A percentile compares a stretch with the other conserved stretches of the same genome.
phyloP scores from a whole-genome alignment of 345 rosid genomes.

The Salix exigua region DNA sequence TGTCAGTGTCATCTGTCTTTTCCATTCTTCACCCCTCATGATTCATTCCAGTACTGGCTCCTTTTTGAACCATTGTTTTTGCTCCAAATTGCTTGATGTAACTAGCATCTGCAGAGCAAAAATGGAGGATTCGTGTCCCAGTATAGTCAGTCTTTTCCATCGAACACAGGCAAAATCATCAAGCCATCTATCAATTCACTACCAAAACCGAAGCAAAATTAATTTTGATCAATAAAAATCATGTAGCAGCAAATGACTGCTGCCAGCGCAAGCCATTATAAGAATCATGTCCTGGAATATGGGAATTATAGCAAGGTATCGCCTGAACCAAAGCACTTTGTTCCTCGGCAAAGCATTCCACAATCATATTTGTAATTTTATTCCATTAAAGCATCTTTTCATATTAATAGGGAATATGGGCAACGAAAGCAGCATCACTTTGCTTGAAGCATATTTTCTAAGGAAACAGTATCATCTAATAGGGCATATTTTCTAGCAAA shows the following conservation, averaged over 20 bases:
- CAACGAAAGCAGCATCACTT: not conserved
- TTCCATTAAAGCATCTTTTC: not conserved
- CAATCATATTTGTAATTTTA: not conserved
- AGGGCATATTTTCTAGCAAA: not conserved
- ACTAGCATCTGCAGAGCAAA: not conserved
- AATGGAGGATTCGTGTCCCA: too few relatives aligned
- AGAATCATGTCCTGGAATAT: not conserved
- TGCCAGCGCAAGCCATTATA: not conserved
- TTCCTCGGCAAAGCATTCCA: not conserved
- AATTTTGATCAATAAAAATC: not conserved
- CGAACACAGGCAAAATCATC: not conserved
- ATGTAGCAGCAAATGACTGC: not conserved
- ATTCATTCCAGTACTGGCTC: not conserved
- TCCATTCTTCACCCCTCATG: not conserved
- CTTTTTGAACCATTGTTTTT: not conserved
- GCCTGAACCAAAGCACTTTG: not conserved
- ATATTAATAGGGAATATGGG: not conserved
- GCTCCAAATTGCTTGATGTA: not conserved
- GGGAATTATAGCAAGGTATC: not conserved
- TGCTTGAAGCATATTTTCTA: not conserved
- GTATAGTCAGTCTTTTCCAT: not conserved
- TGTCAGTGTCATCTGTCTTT: not conserved
- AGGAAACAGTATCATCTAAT: not conserved
- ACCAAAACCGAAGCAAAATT: not conserved
- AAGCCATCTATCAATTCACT: not conserved